Evolutionary conservation across 1,139 yeast species (phyloP), one percentile per base, ranked within the genome.

Genomic region (Candida frijolesensis): DNA sequence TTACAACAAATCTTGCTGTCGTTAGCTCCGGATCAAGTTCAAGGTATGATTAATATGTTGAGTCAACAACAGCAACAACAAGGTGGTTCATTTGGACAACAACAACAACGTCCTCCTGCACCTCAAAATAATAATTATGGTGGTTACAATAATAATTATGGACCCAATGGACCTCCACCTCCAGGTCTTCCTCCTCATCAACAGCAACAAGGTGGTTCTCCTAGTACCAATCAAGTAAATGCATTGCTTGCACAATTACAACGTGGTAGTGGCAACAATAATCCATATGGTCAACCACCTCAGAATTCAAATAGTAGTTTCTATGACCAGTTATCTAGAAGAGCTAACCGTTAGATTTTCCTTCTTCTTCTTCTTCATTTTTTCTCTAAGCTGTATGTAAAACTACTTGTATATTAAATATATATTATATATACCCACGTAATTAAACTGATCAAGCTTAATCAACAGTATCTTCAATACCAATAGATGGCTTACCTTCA

Each of bases 21-120:
- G 45, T 63, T 82, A 56, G 83, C 82, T 51, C 84, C 84, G 9
- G 69, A 70, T 40, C 74, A 83, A 15, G 71, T 82, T 52, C 83
- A 82, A 47, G 78, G 66, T 56, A 69, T 82, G 59, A 62, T 82
- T 35, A 63, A 76, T 1, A 61, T 79, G 50, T 75, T 74, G 15
- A 70, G 67, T 50, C 68, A 55, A 33, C 66, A 60, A 42, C 65
- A 60, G 29, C 63, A 54, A 40, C 51, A 52, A 61, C 38, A 35
- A 45, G 35, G 29, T 48, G 40, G 40, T 18, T 11, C 30, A 19
- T 38, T 19, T 38, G 42, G 42, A 12, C 42, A 38, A 12, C 32
- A 16, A 12, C 42, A 38, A 12, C 32, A 16, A 35, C 32, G 32
- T 29, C 12, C 48, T 19, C 54, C 49, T 38, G 57, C 54, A 42